Evolutionary conservation across 2,329 filamentous ascomycete genomes (phyloP), one percentile per base, ranked within the genome.

Genomic region (Arthroderma sp.): DNA sequence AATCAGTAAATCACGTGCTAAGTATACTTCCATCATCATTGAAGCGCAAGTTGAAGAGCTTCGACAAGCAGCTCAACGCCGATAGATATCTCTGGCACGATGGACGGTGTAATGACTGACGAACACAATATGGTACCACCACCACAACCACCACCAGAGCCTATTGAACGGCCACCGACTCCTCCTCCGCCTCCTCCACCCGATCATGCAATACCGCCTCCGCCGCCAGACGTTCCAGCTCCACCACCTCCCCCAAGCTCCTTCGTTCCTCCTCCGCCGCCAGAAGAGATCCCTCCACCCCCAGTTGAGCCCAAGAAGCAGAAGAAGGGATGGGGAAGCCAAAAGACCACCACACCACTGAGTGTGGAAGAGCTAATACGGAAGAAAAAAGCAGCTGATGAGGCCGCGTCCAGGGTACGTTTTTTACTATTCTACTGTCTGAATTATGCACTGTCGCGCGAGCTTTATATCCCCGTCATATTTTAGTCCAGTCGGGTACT

Each of bases 301-400:
- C 68, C 72, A 15, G 38, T 31, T 44, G 32, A 8, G 9, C 40
- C 11, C 29, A 47, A 71, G 63, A 68, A 72, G 54, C 75, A 76
- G 57, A 76, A 78, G 54, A 56, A 60, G 42, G 73, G 74, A 53
- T 75, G 70, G 70, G 70, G 69, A 8, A 54, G 65, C 22, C 48
- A 58, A 36, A 50, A 54, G 58, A 50, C 58, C 5, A 46, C 54
- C 3, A 58, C 60, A 5, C 83, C 83, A 6, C 69, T 94, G 40
- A 88, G 86, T 59, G 81, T 94, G 46, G 87, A 94, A 63, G 84
- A 94, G 55, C 74, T 94, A 4, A 66, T 94, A 22, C 78, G 79
- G 53, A 83, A 88, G 66, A 93, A 93, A 71, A 85, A 83, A 59
- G 86, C 85, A 50, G 82, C 84, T 29, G 86, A 91, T 64, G 83